These are phyloP conservation scores for Paradendryphiella salina DNA, from an alignment of 2,329 filamentous ascomycete species.

Conservation along the genomic window DNA sequence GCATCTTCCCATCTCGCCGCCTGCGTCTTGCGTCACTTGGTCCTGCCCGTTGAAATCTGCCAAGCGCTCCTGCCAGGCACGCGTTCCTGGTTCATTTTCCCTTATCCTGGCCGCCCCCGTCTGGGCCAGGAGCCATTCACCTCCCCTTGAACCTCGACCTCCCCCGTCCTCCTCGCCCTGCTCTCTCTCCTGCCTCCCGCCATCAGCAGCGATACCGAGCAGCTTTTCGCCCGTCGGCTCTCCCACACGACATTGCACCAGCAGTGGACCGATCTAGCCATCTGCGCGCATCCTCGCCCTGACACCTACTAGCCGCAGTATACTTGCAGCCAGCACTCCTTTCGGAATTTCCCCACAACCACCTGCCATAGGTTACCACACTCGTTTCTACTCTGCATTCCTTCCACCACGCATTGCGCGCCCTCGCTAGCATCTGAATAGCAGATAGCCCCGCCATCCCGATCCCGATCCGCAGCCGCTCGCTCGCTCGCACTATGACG, in stretches of 20 bases:
- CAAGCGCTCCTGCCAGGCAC: slow-evolving; percentile 23
- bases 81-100: slow-evolving; percentile 25
- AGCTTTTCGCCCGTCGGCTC: slow-evolving; percentile 20
- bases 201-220: slow-evolving; percentile 32
- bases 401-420: neutral
- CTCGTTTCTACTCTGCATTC: slow-evolving; percentile 22
- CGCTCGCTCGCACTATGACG: slow-evolving; percentile 36
- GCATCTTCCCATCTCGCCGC: neutral
- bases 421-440: slow-evolving; percentile 20
- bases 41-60: slow-evolving; percentile 22
- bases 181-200: slow-evolving; percentile 21
- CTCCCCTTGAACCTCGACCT: slow-evolving; percentile 11
- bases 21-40: slow-evolving; percentile 11
- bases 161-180: slow-evolving; percentile 13
- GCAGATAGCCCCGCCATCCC: slow-evolving; percentile 19
- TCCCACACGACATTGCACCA: slow-evolving; percentile 1
- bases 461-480: too few relatives aligned
- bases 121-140: slow-evolving; percentile 29
- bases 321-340: slow-evolving; percentile 24
- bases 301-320: slow-evolving; percentile 19
- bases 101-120: slow-evolving; percentile 18
- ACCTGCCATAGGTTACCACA: slow-evolving; percentile 38
- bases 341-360: slow-evolving; percentile 25
- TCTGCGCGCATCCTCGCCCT: slow-evolving; percentile 28
- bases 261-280: slow-evolving; percentile 16